Base-by-base conservation (phyloP, 129 eudicot genomes). In the Tanacetum coccineum region DNA sequence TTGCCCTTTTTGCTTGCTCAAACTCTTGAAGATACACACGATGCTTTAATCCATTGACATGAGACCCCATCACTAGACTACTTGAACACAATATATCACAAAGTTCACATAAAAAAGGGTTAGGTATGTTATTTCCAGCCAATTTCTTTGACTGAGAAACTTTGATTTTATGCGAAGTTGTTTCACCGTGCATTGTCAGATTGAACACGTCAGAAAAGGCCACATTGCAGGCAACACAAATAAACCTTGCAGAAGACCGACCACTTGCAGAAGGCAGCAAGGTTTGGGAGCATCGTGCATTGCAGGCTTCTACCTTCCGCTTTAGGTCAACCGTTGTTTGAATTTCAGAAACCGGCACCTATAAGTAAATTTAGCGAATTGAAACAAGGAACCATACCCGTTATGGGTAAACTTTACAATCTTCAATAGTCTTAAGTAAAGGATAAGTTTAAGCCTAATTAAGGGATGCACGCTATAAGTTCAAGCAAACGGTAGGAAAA, bases 41-140 rank as follows among this genome's bases (percentile, higher is more conserved):
- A 78, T 78, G 82, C 62, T 68, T 78, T 14, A 54, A 3, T 13
- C 82, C 82, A 45, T 18, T 57, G 67, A 59, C 70, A 72, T 78
- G 82, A 72, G 19, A 15, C 74, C 60, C 74, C 82, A 78, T 78
- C 8, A 66, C 82, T 19, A 65, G 53, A 18, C 70, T 68, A 13
- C 20, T 51, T 13, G 82, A 78, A 61, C 82, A 72, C 60, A 60
- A 18, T 66, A 55, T 25, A 45, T 78, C 73, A 36, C 82, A 78
- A 59, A 72, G 66, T 42, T 78, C 82, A 53, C 82, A 78, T 26
- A 58, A 19, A 46, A 78, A 78, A 6, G 78, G 82, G 45, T 78
- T 78, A 22, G 42, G 10, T 36, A 36, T 9, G 42, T 36, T 36
- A 36, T 36, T 6, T 36, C 42, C 42, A 18, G 13, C 36, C 42